Evolutionary conservation across 2,329 filamentous ascomycete genomes (phyloP).

Genomic region (Neobulgaria alba): DNA sequence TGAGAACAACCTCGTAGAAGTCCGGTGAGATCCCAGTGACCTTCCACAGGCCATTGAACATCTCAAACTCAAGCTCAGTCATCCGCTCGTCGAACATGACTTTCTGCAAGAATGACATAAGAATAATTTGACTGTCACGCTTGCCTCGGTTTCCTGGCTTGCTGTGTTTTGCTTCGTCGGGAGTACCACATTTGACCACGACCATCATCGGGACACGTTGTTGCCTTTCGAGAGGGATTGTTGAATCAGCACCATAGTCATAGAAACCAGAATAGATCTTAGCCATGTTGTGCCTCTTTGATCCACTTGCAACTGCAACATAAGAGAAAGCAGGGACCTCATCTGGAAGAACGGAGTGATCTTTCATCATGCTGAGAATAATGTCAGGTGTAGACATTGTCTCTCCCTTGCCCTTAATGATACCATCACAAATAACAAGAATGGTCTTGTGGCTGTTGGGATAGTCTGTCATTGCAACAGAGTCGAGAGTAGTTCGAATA

Average conservation of each 20-base stretch:
- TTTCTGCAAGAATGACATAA: slow-evolving; percentile 99
- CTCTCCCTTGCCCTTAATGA: slow-evolving; percentile 95
- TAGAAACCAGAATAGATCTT: slow-evolving; percentile 98
- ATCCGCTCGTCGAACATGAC: slow-evolving; percentile 99
- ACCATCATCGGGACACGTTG: slow-evolving; percentile 97
- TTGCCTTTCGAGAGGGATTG: slow-evolving; percentile 76
- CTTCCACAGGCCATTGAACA: slow-evolving; percentile 99
- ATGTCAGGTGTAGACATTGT: slow-evolving; percentile 80
- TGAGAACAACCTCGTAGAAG: slow-evolving; percentile 95
- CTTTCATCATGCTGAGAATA: slow-evolving; percentile 87
- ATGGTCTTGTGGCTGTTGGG: slow-evolving; percentile 99
- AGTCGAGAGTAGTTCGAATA: slow-evolving; percentile 88
- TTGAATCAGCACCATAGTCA: slow-evolving; percentile 78
- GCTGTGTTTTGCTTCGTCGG: slow-evolving; percentile 67
- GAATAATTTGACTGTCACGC: slow-evolving; percentile 95
- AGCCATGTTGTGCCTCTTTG: slow-evolving; percentile 99
- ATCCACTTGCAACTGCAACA: slow-evolving; percentile 88
- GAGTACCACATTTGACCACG: slow-evolving; percentile 91
- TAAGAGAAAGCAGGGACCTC: slow-evolving; percentile 90
- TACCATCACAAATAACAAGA: slow-evolving; percentile 90
- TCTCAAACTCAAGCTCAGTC: slow-evolving; percentile 98
- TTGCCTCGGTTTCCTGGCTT: slow-evolving; percentile 98
- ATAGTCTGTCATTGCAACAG: slow-evolving; percentile 94
- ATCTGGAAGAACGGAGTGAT: slow-evolving; percentile 69
- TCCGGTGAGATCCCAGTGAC: slow-evolving; percentile 97